These are phyloP conservation scores for Epicoccum nigrum DNA, from an alignment of 2,329 filamentous ascomycete species.

Conservation along the genomic window DNA sequence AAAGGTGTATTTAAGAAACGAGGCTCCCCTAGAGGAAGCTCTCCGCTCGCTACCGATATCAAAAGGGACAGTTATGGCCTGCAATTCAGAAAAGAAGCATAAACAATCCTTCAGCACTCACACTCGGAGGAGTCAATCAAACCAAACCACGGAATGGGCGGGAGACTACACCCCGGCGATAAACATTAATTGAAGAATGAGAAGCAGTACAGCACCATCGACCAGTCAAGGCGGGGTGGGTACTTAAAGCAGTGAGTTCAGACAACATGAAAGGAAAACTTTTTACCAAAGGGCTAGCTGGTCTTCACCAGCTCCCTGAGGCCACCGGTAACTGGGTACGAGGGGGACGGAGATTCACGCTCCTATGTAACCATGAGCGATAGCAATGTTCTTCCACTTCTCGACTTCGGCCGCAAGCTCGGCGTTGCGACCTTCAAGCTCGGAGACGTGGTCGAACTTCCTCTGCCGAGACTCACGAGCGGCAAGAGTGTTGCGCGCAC, in stretches of 20 bases:
- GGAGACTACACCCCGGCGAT: conserved; percentile 45
- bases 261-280: conserved; percentile 28
- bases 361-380: conserved; percentile 46
- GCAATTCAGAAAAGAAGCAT: background rate
- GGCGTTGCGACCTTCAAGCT: conserved; percentile 74
- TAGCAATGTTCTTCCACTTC: conserved; percentile 51
- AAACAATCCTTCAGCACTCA: conserved; percentile 24
- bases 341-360: conserved; percentile 41
- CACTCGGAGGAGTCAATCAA: conserved; percentile 48
- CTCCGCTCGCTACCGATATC: background rate
- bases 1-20: conserved; percentile 9
- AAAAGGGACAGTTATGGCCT: conserved; percentile 5
- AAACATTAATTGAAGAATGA: conserved; percentile 20
- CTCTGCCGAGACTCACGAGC: conserved; percentile 91
- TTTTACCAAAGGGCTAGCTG: conserved; percentile 35
- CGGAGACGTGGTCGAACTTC: conserved; percentile 77
- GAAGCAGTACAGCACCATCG: conserved; percentile 19
- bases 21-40: background rate
- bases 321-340: conserved; percentile 37
- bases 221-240: conserved; percentile 20
- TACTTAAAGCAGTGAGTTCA: conserved; percentile 12
- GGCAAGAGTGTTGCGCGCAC: conserved; percentile 89
- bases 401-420: conserved; percentile 64
- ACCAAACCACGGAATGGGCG: conserved; percentile 43
- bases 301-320: conserved; percentile 48